Percentiles rank a stretch among this genome's conserved stretches.
phyloP scores from a whole-genome alignment of 352 stramenopile species.

The Phytophthora niederhauseri region DNA sequence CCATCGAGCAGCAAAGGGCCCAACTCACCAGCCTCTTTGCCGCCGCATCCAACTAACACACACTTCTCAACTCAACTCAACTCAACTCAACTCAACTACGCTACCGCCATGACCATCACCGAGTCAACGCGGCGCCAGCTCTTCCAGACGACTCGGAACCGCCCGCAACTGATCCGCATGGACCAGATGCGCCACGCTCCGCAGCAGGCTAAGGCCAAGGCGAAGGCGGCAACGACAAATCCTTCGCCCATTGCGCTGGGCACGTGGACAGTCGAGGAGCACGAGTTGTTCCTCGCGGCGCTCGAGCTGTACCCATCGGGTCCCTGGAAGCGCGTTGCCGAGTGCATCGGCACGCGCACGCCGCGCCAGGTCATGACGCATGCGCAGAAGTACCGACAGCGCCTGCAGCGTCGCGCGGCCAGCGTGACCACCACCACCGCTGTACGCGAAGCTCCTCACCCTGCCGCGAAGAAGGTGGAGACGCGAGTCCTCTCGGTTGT shows the following conservation, averaged over 20 bases:
- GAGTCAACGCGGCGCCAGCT: conserved; percentile 26
- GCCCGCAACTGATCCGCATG: conserved; percentile 31
- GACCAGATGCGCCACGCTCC: conserved; percentile 28
- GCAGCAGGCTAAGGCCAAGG: neutral
- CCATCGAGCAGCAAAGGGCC: neutral
- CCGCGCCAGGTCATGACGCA: conserved; percentile 48
- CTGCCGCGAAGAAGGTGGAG: conserved; percentile 8
- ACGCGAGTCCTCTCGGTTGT: conserved; percentile 22
- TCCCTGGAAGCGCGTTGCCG: conserved; percentile 53
- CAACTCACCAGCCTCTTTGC: neutral
- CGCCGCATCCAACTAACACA: neutral
- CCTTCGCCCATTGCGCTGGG: conserved; percentile 9
- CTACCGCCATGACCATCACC: conserved; percentile 29
- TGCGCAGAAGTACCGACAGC: conserved; percentile 42
- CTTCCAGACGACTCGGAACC: conserved; percentile 19
- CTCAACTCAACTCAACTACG: neutral
- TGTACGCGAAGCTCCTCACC: neutral
- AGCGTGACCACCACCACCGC: neutral
- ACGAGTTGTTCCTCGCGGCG: conserved; percentile 32
- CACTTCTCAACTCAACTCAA: neutral
- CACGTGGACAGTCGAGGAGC: conserved; percentile 34
- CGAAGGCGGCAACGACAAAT: neutral
- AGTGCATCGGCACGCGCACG: conserved; percentile 37
- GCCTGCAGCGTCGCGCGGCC: conserved; percentile 17
- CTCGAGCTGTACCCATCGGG: conserved; percentile 49